A percentile compares a stretch with the other conserved stretches of the same genome.
phyloP scores from a whole-genome alignment of 768 basidiomycete genomes.

The Suillus americanus region DNA sequence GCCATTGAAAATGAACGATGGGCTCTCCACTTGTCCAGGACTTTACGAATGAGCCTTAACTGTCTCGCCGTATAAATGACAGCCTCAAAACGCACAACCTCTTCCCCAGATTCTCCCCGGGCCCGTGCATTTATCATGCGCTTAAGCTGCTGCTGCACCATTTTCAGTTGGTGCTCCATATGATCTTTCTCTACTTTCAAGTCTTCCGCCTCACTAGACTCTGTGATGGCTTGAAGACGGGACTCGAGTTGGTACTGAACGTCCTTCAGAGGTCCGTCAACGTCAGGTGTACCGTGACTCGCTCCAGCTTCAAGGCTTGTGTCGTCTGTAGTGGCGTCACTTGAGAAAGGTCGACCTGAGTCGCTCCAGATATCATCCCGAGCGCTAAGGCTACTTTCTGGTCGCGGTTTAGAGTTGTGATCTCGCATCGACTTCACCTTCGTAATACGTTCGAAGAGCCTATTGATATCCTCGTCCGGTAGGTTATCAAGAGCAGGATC shows the following conservation, averaged over 20 bases:
- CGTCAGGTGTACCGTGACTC: slow-evolving; percentile 62
- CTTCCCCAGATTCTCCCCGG: slow-evolving; percentile 70
- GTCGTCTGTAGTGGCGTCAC: slow-evolving; percentile 82
- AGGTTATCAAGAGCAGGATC: slow-evolving; percentile 91
- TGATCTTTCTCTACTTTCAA: slow-evolving; percentile 89
- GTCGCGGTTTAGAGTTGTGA: slow-evolving; percentile 75
- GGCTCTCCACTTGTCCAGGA: slow-evolving; percentile 82
- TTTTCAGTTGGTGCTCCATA: slow-evolving; percentile 84
- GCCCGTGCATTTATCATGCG: slow-evolving; percentile 75
- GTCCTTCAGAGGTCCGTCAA: slow-evolving; percentile 63
- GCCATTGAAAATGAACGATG: slow-evolving; percentile 91
- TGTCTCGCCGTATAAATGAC: slow-evolving; percentile 82
- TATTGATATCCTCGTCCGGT: slow-evolving; percentile 93
- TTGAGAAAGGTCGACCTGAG: slow-evolving; percentile 73
- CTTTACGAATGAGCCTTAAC: slow-evolving; percentile 77
- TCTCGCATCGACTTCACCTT: slow-evolving; percentile 88
- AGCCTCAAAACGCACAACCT: slow-evolving; percentile 69
- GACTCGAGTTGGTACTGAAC: slow-evolving; percentile 76
- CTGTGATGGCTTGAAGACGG: slow-evolving; percentile 58
- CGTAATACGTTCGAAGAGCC: slow-evolving; percentile 91
- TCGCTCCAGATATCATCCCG: slow-evolving; percentile 91
- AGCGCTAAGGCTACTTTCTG: slow-evolving; percentile 87
- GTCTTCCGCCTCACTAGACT: slow-evolving; percentile 79
- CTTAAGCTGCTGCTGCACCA: slow-evolving; percentile 82
- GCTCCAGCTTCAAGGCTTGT: slow-evolving; percentile 75